Conservation (phyloP, 2,329 filamentous ascomycete genomes). For the Penicillium griseofulvum region DNA sequence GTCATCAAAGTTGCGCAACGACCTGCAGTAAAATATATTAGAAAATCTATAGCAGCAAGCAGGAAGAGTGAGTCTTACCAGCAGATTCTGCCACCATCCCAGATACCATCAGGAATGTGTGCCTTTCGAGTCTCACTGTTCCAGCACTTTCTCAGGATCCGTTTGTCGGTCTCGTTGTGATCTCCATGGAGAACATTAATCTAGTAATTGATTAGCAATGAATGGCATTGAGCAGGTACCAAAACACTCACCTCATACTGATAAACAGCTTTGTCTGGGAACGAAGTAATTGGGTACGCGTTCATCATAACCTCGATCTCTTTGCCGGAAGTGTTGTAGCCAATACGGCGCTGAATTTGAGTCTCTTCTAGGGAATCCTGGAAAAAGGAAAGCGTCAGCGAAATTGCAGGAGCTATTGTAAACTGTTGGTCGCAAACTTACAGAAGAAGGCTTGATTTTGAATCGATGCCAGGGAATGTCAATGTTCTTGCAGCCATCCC, state of each 20-base stretch:
- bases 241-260: constrained; percentile 76
- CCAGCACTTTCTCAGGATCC: constrained; percentile 73
- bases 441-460: neutral
- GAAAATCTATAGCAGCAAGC: constrained; percentile 34
- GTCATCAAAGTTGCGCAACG: constrained; percentile 33
- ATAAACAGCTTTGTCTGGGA: constrained; percentile 62
- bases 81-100: constrained; percentile 79
- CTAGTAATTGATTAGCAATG: constrained; percentile 44
- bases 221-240: neutral
- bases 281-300: constrained; percentile 65
- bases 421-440: neutral
- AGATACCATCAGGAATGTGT: constrained; percentile 54
- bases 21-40: constrained; percentile 31
- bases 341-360: constrained; percentile 3
- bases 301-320: constrained; percentile 63
- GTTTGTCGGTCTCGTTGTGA: constrained; percentile 56
- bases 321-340: constrained; percentile 59
- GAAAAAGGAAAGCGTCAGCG: neutral
- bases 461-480: constrained; percentile 9
- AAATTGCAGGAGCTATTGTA: neutral
- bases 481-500: constrained; percentile 8
- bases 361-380: neutral
- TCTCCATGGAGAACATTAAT: constrained; percentile 62
- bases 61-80: constrained; percentile 58
- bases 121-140: constrained; percentile 49